Base-by-base conservation (phyloP, 1,284 basidiomycete species). In the Ceratobasidium sp. region DNA sequence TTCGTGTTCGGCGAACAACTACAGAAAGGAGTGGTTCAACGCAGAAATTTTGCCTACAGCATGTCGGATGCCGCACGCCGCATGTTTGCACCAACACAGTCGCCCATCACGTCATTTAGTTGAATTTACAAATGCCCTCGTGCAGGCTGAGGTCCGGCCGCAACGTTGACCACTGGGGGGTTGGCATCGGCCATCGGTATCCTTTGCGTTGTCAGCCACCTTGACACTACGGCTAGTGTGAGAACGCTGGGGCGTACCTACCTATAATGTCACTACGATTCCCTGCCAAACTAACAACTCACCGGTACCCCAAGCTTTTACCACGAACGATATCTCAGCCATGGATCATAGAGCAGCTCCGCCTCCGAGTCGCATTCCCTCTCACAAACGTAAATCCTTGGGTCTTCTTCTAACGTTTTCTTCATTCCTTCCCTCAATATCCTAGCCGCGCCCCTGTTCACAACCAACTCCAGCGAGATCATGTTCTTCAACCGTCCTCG, bases 391-490 rank as follows among this genome's bases (percentile, higher is more conserved):
- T 27, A 19, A 22, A 71, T 59, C 29, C 54, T 59, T 9, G 68
- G 19, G 27, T 71, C 54, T 19, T 48, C 56, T 27, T 61, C 68
- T 6, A 71, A 37, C 8, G 68, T 71, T 24, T 48, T 59, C 29
- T 71, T 71, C 68, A 71, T 46, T 22, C 68, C 68, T 16, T 24
- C 58, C 43, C 29, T 71, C 54, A 71, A 34, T 27, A 59, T 34
- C 43, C 27, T 39, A n/a, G 27, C 31, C 43, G 48, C 41, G 31
- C n/a, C 13, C 14, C 14, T n/a, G n/a, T 61, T 59, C 39, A 56
- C 68, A 29, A 46, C 49, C 29, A 71, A 49, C 54, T 61, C 29
- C 29, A 71, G 54, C 29, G 37, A 29, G 2, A 19, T 46, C 51
- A 69, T 16, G 24, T 46, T 69, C n/a, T 69, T 69, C 16, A 69